Base-by-base conservation (phyloP, 306 rosid genomes). In the Dalbergia cultrata region DNA sequence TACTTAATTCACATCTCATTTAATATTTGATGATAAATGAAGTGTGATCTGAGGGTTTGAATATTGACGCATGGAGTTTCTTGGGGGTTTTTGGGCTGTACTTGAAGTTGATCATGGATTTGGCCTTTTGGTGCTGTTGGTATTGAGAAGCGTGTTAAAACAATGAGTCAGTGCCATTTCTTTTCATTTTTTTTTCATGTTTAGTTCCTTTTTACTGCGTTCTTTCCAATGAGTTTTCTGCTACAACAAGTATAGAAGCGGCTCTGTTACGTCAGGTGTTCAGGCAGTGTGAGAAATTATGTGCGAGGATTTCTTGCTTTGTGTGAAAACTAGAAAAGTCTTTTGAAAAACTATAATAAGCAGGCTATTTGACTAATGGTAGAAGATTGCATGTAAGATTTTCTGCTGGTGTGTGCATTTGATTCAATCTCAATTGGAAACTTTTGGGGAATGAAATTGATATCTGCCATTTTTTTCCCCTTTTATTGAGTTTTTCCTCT, bases 71-170 rank as follows among this genome's bases (percentile, higher is more conserved):
- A 26, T 26, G 3, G 31, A 26, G 0, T 14, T 13, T 14, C 14
- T 13, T 4, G 19, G 0, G 57, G 57, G 47, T 10, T 47, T 10
- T 13, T 2, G 53, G 53, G 11, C 7, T 43, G 47, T 43, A 7
- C 47, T 43, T 43, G 11, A 43, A 7, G 47, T 43, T 43, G 47
- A 69, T 67, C 6, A 63, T 67, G 75, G 45, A 67, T 13, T 59
- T 59, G 13, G 4, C 49, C 22, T 65, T 8, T 37, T 35, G 70
- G 26, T 7, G 7, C 14, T 37, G 26, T 18, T 65, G 10, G 4
- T 17, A 37, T 37, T 37, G 12, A 19, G 12, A 9, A 21, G n/a
- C 10, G 39, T 44, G 72, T 14, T 66, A 3, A 65, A 61, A 35
- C 16, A 34, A 35, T 3, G 72, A 43, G 18, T 21, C 18, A 18